phyloP scores from a whole-genome alignment of 805 yeast genomes.

The Cyberlindnera maritima region DNA sequence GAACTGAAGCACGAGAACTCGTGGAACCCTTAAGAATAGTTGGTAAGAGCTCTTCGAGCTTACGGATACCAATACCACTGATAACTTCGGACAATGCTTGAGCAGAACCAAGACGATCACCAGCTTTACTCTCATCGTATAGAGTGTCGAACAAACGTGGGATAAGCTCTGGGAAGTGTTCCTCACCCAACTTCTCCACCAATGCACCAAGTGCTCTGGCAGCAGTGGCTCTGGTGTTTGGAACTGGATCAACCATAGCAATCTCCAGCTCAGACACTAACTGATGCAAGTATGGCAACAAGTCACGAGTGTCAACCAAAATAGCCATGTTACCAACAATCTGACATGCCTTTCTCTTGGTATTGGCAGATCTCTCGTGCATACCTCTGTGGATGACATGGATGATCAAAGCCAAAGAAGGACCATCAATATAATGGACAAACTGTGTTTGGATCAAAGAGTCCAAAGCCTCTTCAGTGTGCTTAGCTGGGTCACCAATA shows the following conservation, averaged over 20 bases:
- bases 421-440: conserved; percentile 97
- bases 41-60: conserved; percentile 88
- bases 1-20: conserved; percentile 62
- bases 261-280: conserved; percentile 80
- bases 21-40: conserved; percentile 68
- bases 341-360: conserved; percentile 92
- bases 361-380: conserved; percentile 89
- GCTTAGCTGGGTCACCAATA: conserved; percentile 91
- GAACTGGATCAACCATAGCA: conserved; percentile 98
- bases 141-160: conserved; percentile 75
- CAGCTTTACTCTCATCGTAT: conserved; percentile 73
- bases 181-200: conserved; percentile 96
- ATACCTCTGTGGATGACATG: conserved; percentile 96
- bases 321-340: conserved; percentile 99
- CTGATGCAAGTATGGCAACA: conserved; percentile 76
- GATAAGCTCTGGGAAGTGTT: conserved; percentile 87
- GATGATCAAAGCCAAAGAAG: conserved; percentile 90
- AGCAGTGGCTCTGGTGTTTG: conserved; percentile 95
- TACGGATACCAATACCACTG: conserved; percentile 83
- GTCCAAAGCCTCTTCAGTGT: conserved; percentile 86
- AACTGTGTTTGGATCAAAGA: conserved; percentile 86
- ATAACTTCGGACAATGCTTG: conserved; percentile 95
- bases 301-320: conserved; percentile 83
- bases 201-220: conserved; percentile 95
- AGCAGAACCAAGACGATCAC: conserved; percentile 95